Evolutionary conservation across 2,329 filamentous ascomycete genomes (phyloP).

Genomic region (Diatrype stigma): DNA sequence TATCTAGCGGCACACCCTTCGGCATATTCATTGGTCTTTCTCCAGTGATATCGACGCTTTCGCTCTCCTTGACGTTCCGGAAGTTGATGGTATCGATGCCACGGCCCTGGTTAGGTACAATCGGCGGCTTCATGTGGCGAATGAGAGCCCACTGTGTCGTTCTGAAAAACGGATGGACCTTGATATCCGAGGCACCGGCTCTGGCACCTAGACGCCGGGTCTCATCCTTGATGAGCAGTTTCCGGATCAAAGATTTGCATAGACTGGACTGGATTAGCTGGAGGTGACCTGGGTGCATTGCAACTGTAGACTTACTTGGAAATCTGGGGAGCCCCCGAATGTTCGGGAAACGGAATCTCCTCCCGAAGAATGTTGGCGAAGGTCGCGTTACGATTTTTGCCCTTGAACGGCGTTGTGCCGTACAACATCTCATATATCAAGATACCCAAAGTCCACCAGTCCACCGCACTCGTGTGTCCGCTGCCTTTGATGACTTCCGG

Average conservation of each 20-base stretch:
- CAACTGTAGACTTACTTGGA: conserved; percentile 68
- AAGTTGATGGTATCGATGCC: conserved; percentile 96
- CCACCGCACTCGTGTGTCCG: conserved; percentile 95
- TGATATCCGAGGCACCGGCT: conserved; percentile 94
- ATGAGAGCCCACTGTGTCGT: conserved; percentile 95
- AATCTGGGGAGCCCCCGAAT: conserved; percentile 75
- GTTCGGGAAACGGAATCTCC: conserved; percentile 93
- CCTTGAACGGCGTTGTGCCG: conserved; percentile 97
- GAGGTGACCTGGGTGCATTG: conserved; percentile 9
- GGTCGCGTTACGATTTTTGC: conserved; percentile 96
- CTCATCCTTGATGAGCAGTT: conserved; percentile 97
- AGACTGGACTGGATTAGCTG: conserved; percentile 50
- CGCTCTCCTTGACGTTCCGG: conserved; percentile 94
- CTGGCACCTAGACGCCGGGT: conserved; percentile 88
- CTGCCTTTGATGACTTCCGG: conserved; percentile 98
- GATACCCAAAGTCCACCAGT: conserved; percentile 99
- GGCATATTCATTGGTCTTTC: conserved; percentile 47
- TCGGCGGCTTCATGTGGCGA: conserved; percentile 95
- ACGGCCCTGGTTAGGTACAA: conserved; percentile 85
- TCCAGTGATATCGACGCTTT: conserved; percentile 81
- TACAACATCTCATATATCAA: conserved; percentile 99
- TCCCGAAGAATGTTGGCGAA: conserved; percentile 96
- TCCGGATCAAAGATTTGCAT: conserved; percentile 94
- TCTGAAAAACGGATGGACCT: conserved; percentile 92
- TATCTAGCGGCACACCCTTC: conserved; percentile 83